A percentile compares a stretch with the other conserved stretches of the same genome.
phyloP scores from a whole-genome alignment of 1,139 yeast species.

The Kodamaea anthophila region DNA sequence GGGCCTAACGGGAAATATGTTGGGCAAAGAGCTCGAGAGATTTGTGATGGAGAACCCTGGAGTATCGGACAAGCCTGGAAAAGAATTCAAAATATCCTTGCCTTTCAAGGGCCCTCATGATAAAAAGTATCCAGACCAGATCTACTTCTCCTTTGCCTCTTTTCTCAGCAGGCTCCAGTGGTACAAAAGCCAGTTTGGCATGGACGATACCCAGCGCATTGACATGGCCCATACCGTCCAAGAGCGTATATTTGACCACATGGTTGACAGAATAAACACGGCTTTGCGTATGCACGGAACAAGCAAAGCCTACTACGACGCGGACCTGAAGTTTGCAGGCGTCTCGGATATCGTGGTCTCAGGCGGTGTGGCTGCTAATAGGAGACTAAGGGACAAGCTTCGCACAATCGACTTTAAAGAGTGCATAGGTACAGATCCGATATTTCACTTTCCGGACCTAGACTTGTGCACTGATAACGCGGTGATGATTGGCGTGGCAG shows the following conservation, averaged over 20 bases:
- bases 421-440: slow-evolving; percentile 17
- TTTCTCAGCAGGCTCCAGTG: slow-evolving; percentile 54
- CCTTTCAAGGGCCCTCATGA: slow-evolving; percentile 34
- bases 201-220: slow-evolving; percentile 19
- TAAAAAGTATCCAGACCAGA: slow-evolving; percentile 21
- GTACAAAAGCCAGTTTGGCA: slow-evolving; percentile 10
- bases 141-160: slow-evolving; percentile 72
- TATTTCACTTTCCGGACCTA: slow-evolving; percentile 60
- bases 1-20: slow-evolving; percentile 75
- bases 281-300: slow-evolving; percentile 38
- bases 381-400: slow-evolving; percentile 48
- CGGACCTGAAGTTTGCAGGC: slow-evolving; percentile 32
- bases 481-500: slow-evolving; percentile 96
- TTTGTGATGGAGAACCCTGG: slow-evolving; percentile 36
- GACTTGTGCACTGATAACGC: slow-evolving; percentile 90
- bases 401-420: no score
- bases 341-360: slow-evolving; percentile 68
- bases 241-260: slow-evolving; percentile 62
- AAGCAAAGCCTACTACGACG: slow-evolving; percentile 9
- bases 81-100: slow-evolving; percentile 21
- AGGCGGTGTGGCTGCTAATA: slow-evolving; percentile 91
- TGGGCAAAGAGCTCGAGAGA: slow-evolving; percentile 75
- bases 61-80: slow-evolving; percentile 15
- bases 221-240: slow-evolving; percentile 62
- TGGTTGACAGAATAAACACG: slow-evolving; percentile 55